Conservation (phyloP, 192 early-diverging fungal genomes). For the Helicostylum pulchrum region DNA sequence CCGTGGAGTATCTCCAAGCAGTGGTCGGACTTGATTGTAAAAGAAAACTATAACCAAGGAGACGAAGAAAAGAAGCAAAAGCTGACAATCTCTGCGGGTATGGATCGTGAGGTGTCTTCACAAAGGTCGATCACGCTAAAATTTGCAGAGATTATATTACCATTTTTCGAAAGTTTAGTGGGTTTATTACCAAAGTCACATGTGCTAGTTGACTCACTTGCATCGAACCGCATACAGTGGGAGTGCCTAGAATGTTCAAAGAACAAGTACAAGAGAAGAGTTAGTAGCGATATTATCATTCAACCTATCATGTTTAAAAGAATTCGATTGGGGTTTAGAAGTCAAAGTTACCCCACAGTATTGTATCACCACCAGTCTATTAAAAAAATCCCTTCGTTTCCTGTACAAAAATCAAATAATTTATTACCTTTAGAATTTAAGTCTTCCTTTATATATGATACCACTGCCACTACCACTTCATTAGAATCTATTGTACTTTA, state of each 20-base stretch:
- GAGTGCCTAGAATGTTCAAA: neutral
- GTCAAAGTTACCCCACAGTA: too few species aligned
- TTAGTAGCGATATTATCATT: neutral
- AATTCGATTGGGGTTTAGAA: too few species aligned
- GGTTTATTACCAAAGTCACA: conserved; percentile 65
- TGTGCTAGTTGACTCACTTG: conserved; percentile 44
- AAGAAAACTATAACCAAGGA: conserved; percentile 81
- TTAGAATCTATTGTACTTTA: neutral
- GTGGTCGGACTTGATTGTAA: conserved; percentile 81
- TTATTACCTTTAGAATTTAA: too few species aligned
- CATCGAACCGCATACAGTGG: conserved; percentile 8
- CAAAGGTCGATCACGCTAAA: conserved; percentile 71
- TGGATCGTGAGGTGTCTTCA: conserved; percentile 67
- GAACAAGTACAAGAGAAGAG: neutral
- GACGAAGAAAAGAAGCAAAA: conserved; percentile 68
- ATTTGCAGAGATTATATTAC: conserved; percentile 69
- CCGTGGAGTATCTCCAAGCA: conserved; percentile 79
- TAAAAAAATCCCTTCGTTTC: too few species aligned
- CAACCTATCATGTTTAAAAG: too few species aligned
- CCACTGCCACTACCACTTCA: neutral
- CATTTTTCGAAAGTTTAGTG: conserved; percentile 77
- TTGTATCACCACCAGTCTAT: too few species aligned
- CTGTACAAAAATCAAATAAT: too few species aligned
- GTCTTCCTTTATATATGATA: too few species aligned
- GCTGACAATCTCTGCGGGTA: conserved; percentile 78